Evolutionary conservation across 306 rosid genomes (phyloP).

Genomic region (Abrus precatorius): DNA sequence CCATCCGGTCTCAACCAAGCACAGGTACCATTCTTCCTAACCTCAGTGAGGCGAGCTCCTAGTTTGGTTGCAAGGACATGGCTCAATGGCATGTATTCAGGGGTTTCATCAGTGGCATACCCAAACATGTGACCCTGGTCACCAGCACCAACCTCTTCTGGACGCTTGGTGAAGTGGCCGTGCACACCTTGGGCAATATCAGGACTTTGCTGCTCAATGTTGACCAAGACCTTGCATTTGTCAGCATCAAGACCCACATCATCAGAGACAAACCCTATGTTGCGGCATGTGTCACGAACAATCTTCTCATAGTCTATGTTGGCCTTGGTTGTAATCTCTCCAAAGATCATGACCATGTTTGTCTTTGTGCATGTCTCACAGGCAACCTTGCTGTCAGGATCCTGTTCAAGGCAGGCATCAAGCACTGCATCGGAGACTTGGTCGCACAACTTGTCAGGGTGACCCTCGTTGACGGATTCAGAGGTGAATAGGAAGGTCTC

Average conservation of each 20-base stretch:
- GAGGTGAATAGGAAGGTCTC: constrained; percentile 52
- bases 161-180: constrained; percentile 25
- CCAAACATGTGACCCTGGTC: constrained; percentile 38
- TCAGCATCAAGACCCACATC: constrained; percentile 63
- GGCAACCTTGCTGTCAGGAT: constrained; percentile 36
- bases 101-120: constrained; percentile 23
- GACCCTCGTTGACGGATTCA: constrained; percentile 65
- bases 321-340: constrained; percentile 62
- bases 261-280: constrained; percentile 37
- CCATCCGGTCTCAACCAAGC: constrained; percentile 31
- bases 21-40: constrained; percentile 28
- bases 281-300: constrained; percentile 39
- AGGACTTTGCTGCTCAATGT: constrained; percentile 35
- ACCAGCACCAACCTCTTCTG: constrained; percentile 22
- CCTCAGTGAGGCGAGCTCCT: constrained; percentile 27
- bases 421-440: constrained; percentile 36
- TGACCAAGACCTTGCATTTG: constrained; percentile 47
- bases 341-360: constrained; percentile 36
- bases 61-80: constrained; percentile 37
- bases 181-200: constrained; percentile 33
- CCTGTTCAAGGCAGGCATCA: constrained; percentile 36
- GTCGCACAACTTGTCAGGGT: constrained; percentile 65
- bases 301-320: constrained; percentile 56
- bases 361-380: constrained; percentile 38
- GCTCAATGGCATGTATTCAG: constrained; percentile 31